Evolutionary conservation across 129 eudicot genomes (phyloP).

Genomic region (Artemisia argyi): DNA sequence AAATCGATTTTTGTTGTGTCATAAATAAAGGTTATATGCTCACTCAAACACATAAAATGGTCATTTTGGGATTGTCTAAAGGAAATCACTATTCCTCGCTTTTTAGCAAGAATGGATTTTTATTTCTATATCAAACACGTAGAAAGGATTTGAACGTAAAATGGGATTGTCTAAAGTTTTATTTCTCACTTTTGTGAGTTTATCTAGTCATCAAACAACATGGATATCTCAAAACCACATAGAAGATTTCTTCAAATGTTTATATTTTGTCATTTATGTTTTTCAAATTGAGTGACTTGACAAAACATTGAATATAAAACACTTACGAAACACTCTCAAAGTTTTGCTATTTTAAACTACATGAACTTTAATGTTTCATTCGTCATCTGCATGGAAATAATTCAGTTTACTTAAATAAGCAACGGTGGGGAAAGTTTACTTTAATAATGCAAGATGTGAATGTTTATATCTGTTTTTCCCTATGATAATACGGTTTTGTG

Average conservation of each 20-base stretch:
- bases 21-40: neutral
- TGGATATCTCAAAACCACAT: neutral
- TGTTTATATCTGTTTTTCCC: too few relatives aligned
- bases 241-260: neutral
- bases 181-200: neutral
- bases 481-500: too few relatives aligned
- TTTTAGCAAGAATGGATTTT: neutral
- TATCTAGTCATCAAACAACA: slow-evolving; percentile 12
- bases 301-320: neutral
- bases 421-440: slow-evolving; percentile 4
- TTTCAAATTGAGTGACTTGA: neutral
- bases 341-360: slow-evolving; percentile 1
- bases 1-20: neutral
- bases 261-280: slow-evolving; percentile 1
- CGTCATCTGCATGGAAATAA: slow-evolving; percentile 2
- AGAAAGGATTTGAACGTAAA: too few relatives aligned
- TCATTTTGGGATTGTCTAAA: neutral
- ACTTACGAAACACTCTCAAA: neutral
- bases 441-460: too few relatives aligned
- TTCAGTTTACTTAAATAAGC: neutral
- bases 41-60: neutral
- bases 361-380: neutral
- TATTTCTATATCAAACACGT: neutral
- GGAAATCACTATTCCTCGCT: neutral
- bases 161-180: too few relatives aligned